Base-by-base conservation (phyloP, 805 yeast genomes). In the Myxozyma melibiosi region DNA sequence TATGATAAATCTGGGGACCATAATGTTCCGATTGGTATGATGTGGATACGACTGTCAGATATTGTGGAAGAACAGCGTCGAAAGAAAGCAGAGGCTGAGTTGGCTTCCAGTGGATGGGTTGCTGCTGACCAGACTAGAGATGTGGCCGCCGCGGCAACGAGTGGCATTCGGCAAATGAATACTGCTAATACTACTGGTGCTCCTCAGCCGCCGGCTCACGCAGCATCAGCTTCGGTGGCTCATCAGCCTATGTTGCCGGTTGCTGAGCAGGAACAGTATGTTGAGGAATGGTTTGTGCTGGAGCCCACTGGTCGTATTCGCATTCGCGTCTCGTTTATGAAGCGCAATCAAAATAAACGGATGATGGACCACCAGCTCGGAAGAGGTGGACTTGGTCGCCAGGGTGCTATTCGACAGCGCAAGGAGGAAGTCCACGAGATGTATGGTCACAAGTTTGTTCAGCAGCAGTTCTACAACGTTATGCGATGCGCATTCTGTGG, bases 401-500 rank as follows among this genome's bases (percentile, higher is more conserved):
- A 92, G 70, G 98, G 97, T 76, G 99, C 99, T 61, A 92, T 94
- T 63, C 86, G 96, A 68, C 94, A 90, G 72, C 84, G 91, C 75
- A 63, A 58, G 47, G 83, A 80, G 55, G 95, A 88, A 65, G 89
- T 94, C 1, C 88, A 84, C 90, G 66, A 58, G 37, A 63, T 66
- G 66, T 96, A 90, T 70, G 99, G 99, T 16, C 99, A 94, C 74
- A 95, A 90, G 72, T 94, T 94, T 74, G 95, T 89, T 41, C 96
- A 89, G 71, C 92, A 89, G 66, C 96, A 90, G 70, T 90, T 91
- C 70, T 94, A 94, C 78, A 89, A 88, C 66, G 89, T 94, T 68
- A 92, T 94, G 97, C 83, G 94, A 65, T 94, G 99, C 76, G 97
- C 98, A 1, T 82, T 91, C 60, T 94, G 99, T 79, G 96, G 96